Evolutionary conservation across 2,329 filamentous ascomycete genomes (phyloP).

Genomic region (Chaetomiaceae sp.): DNA sequence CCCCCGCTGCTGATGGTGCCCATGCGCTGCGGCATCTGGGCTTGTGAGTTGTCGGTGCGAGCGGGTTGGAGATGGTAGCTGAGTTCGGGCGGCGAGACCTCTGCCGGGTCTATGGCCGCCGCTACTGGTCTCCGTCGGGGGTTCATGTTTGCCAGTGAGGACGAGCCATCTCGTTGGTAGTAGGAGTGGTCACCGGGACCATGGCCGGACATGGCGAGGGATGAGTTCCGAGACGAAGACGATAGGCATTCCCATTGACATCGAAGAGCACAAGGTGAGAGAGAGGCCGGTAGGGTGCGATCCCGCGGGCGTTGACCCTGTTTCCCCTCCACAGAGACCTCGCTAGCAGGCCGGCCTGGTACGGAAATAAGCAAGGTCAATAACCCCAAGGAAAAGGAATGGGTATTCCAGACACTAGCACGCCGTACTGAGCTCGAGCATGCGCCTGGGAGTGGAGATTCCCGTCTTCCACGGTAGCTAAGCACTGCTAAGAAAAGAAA

Average conservation of each 20-base stretch:
- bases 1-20: conserved; percentile 18
- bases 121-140: neutral
- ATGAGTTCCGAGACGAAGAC: neutral
- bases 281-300: too few species aligned
- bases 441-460: too few species aligned
- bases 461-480: too few species aligned
- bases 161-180: neutral
- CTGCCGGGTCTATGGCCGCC: neutral
- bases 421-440: too few species aligned
- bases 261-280: neutral
- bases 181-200: conserved; percentile 7
- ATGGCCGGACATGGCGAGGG: conserved; percentile 10
- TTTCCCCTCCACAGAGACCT: too few species aligned
- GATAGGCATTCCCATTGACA: neutral
- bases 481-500: too few species aligned
- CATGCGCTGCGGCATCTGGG: conserved; percentile 12
- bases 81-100: neutral
- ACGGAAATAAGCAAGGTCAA: too few species aligned
- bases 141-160: neutral
- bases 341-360: too few species aligned
- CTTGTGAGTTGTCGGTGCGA: neutral
- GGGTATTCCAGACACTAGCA: too few species aligned
- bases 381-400: too few species aligned
- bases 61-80: neutral
- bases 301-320: too few species aligned